Percentiles rank a stretch among this genome's conserved stretches.
phyloP scores from a whole-genome alignment of 2,329 filamentous ascomycete genomes.

The Pseudocercospora musae region DNA sequence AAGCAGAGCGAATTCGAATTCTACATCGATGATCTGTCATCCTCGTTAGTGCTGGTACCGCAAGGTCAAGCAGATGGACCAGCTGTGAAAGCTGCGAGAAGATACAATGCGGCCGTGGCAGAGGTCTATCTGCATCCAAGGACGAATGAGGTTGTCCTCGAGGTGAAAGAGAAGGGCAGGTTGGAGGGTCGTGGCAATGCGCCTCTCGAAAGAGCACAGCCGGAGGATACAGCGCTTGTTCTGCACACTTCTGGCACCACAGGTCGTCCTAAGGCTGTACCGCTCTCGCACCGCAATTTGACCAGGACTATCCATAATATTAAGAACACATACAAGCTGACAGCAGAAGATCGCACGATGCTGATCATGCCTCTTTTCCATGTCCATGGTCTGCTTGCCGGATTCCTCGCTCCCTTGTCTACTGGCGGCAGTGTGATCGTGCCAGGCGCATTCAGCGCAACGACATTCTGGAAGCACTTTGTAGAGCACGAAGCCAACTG shows the following conservation, averaged over 20 bases:
- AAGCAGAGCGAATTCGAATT: slow-evolving; percentile 90
- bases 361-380: slow-evolving; percentile 90
- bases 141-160: slow-evolving; percentile 65
- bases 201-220: slow-evolving; percentile 55
- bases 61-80: slow-evolving; percentile 63
- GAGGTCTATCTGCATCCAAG: slow-evolving; percentile 73
- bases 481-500: slow-evolving; percentile 72
- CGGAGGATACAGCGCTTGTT: slow-evolving; percentile 76
- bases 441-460: slow-evolving; percentile 74
- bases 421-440: slow-evolving; percentile 78
- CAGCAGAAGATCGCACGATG: slow-evolving; percentile 70
- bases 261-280: slow-evolving; percentile 79
- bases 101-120: slow-evolving; percentile 78
- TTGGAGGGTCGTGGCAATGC: slow-evolving; percentile 52
- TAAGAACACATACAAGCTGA: slow-evolving; percentile 70
- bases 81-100: slow-evolving; percentile 72
- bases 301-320: slow-evolving; percentile 83
- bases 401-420: slow-evolving; percentile 71
- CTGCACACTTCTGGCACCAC: slow-evolving; percentile 84
- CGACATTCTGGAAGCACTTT: slow-evolving; percentile 80
- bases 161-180: slow-evolving; percentile 73
- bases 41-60: slow-evolving; percentile 73
- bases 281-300: slow-evolving; percentile 76
- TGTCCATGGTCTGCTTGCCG: slow-evolving; percentile 82
- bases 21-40: slow-evolving; percentile 84